A percentile compares a stretch with the other conserved stretches of the same genome.
Conservation (phyloP, 768 basidiomycete genomes). For the Suillus americanus region DNA sequence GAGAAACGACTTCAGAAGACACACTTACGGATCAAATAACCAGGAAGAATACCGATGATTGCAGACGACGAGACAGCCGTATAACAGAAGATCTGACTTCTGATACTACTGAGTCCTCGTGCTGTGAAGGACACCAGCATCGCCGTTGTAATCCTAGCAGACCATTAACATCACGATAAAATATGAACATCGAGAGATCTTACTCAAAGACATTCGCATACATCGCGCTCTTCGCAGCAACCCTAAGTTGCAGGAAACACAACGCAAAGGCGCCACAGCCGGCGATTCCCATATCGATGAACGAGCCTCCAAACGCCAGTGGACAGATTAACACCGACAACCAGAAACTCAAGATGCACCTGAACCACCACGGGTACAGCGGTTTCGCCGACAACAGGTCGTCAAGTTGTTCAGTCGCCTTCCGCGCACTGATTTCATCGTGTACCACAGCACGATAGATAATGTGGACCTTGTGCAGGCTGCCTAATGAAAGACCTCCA, state of each 20-base stretch:
- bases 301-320: conserved; percentile 81
- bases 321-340: conserved; percentile 81
- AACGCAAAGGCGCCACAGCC: conserved; percentile 68
- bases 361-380: conserved; percentile 58
- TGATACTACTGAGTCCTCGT: conserved; percentile 79
- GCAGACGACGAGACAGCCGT: conserved; percentile 86
- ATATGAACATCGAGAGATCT: conserved; percentile 8
- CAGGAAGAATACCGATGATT: conserved; percentile 89
- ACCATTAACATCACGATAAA: conserved; percentile 11
- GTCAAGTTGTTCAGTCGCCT: conserved; percentile 65
- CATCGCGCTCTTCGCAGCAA: conserved; percentile 73
- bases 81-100: conserved; percentile 82
- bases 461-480: conserved; percentile 79
- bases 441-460: conserved; percentile 89
- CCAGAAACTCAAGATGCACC: conserved; percentile 67
- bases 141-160: conserved; percentile 73
- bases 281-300: conserved; percentile 83
- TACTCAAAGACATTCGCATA: conserved; percentile 94
- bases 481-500: conserved; percentile 78
- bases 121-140: conserved; percentile 80
- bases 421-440: conserved; percentile 84
- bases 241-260: conserved; percentile 67
- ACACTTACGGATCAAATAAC: conserved; percentile 73
- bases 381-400: conserved; percentile 62
- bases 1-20: neutral